These are phyloP conservation scores for Trichosanthes truncata DNA, from an alignment of 306 rosid genomes.

Conservation along the genomic window DNA sequence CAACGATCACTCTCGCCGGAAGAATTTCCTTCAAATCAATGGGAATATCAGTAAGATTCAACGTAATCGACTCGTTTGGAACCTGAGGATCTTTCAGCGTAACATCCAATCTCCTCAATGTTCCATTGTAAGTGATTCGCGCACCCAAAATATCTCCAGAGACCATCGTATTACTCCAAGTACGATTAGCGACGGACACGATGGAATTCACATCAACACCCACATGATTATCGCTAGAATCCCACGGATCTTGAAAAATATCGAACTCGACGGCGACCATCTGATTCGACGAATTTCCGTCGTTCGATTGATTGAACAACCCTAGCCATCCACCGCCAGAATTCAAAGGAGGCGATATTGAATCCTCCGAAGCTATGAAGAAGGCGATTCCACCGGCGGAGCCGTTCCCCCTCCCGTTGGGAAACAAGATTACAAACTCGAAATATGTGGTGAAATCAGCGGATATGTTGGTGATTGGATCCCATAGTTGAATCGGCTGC, in stretches of 20 bases:
- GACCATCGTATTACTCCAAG: constrained; percentile 6
- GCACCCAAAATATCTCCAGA: constrained; percentile 6
- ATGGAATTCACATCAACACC: constrained; percentile 6
- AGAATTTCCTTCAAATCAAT: neutral
- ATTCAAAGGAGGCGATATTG: neutral
- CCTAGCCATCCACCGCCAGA: constrained; percentile 8
- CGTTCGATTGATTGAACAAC: neutral
- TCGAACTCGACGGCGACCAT: constrained; percentile 8
- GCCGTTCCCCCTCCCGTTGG: neutral
- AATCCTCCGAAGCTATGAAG: constrained; percentile 2
- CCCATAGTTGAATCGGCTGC: constrained; percentile 3
- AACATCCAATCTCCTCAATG: neutral
- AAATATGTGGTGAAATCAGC: constrained; percentile 8
- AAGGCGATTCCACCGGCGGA: constrained; percentile 4
- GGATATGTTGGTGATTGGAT: neutral
- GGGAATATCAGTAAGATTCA: neutral
- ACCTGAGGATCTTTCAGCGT: neutral
- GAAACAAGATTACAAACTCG: neutral
- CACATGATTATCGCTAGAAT: constrained; percentile 3
- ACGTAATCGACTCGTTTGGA: neutral
- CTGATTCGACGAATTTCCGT: neutral
- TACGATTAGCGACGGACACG: neutral
- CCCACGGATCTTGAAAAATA: neutral
- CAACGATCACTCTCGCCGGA: constrained; percentile 3
- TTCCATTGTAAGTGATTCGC: neutral